phyloP scores from a whole-genome alignment of 2,329 filamentous ascomycete genomes.

The Didymella arachidicola region DNA sequence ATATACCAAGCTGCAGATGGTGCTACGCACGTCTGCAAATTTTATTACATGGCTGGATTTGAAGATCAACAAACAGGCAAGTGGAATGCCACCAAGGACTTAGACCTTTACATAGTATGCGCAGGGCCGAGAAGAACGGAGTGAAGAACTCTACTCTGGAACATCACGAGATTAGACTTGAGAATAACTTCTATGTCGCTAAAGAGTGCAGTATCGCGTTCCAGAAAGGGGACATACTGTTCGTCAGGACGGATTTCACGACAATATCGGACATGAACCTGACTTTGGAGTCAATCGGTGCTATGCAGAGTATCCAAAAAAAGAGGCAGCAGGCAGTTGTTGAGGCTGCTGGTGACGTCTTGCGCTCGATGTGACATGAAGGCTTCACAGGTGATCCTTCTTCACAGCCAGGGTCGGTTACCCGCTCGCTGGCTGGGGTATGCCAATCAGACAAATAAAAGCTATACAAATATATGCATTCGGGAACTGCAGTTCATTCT shows the following conservation, averaged over 20 bases:
- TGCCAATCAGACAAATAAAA: slow-evolving; percentile 48
- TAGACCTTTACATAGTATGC: background rate
- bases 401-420: slow-evolving; percentile 26
- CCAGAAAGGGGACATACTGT: slow-evolving; percentile 31
- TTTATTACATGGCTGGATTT: background rate
- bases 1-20: background rate
- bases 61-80: background rate
- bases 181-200: slow-evolving; percentile 22
- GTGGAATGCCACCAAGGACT: background rate
- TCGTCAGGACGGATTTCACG: too few species aligned
- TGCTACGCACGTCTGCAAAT: background rate
- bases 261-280: too few species aligned
- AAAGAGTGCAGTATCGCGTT: slow-evolving; percentile 24
- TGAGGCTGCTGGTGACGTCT: too few species aligned
- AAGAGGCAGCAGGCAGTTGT: too few species aligned
- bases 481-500: slow-evolving; percentile 1
- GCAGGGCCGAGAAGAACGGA: slow-evolving; percentile 24
- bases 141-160: slow-evolving; percentile 23
- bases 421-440: slow-evolving; percentile 57
- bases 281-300: too few species aligned
- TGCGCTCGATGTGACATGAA: slow-evolving; percentile 46
- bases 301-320: too few species aligned
- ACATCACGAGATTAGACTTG: slow-evolving; percentile 21
- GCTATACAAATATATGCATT: background rate
- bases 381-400: slow-evolving; percentile 42